Evolutionary conservation across 495 filamentous ascomycete species (phyloP), one percentile per base, ranked within the genome.

Genomic region (Penicillium paxilli): DNA sequence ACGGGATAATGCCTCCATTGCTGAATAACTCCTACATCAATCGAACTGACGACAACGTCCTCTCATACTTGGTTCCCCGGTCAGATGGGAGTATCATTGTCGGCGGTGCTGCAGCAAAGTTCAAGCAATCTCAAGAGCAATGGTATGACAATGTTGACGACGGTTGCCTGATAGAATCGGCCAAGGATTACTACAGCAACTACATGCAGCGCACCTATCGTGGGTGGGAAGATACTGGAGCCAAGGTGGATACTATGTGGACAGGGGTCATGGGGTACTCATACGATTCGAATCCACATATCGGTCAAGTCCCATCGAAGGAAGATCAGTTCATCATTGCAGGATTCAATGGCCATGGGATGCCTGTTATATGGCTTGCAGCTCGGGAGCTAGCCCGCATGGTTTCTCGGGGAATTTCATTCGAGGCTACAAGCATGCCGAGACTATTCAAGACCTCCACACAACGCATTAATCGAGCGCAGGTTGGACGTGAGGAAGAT

Each of bases 71-170:
- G 78, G 80, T 89, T 3, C 73, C 81, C 16, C 70, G 83, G 0
- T 82, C 84, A 4, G 85, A 91, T 52, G 80, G 90, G 12, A 69
- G 89, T 26, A 90, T 91, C 24, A 81, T 89, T 12, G 87, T 89
- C 14, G 87, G 87, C 2, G 70, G 87, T 4, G 80, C 74, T 0
- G 71, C 76, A 38, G 71, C 76, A 4, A 11, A 52, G 77, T 59
- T 62, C 65, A 16, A 80, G 80, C 59, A 83, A 63, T 53, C 82
- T 79, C 23, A 78, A 66, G 20, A 82, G 69, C 37, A 83, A 83
- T 67, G 87, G 90, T 67, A 79, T 73, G n/a, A 70, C 55, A 47
- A 58, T 76, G 47, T 69, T 32, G 69, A 72, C 25, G 81, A 90
- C 57, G 54, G 67, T 17, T 65, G 67, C 3, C 81, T 89, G 25